Evolutionary conservation across 352 stramenopile species (phyloP).

Genomic region (Phytophthora fragariaefolia): DNA sequence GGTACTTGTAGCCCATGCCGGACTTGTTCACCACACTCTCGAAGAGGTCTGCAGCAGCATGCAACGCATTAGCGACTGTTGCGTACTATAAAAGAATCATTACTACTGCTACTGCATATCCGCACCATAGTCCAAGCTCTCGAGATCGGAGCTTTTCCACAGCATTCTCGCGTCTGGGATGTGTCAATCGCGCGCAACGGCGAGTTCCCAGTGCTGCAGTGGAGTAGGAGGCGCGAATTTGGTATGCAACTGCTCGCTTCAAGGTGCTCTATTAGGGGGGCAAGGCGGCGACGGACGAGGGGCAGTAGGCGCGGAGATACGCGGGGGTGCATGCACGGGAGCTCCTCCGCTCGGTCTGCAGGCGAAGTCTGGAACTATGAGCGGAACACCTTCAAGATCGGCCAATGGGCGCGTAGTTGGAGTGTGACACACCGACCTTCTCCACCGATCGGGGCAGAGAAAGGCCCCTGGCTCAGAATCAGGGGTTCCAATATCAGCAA

Average conservation of each 20-base stretch:
- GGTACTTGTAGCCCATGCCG: constrained; percentile 82
- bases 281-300: background rate
- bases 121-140: constrained; percentile 87
- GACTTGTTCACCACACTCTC: constrained; percentile 91
- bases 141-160: constrained; percentile 73
- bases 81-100: too few species aligned
- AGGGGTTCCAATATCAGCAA: too few species aligned
- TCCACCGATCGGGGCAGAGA: background rate
- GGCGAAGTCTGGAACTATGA: constrained; percentile 13
- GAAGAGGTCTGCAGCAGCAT: constrained; percentile 68
- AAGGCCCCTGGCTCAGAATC: background rate
- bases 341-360: background rate
- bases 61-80: too few species aligned
- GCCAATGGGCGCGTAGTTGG: background rate
- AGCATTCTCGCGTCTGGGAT: constrained; percentile 50
- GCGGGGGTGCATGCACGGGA: constrained; percentile 5
- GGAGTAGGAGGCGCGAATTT: background rate
- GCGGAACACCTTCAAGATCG: constrained; percentile 30
- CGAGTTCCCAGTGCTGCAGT: constrained; percentile 1
- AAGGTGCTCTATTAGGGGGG: background rate
- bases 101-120: too few species aligned
- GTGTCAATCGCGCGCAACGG: constrained; percentile 18
- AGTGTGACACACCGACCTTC: background rate
- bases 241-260: background rate
- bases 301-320: background rate